A percentile compares a stretch with the other conserved stretches of the same genome.
Evolutionary conservation across 257 asterid genomes (phyloP).

Genomic region (Fraxinus pennsylvanica): DNA sequence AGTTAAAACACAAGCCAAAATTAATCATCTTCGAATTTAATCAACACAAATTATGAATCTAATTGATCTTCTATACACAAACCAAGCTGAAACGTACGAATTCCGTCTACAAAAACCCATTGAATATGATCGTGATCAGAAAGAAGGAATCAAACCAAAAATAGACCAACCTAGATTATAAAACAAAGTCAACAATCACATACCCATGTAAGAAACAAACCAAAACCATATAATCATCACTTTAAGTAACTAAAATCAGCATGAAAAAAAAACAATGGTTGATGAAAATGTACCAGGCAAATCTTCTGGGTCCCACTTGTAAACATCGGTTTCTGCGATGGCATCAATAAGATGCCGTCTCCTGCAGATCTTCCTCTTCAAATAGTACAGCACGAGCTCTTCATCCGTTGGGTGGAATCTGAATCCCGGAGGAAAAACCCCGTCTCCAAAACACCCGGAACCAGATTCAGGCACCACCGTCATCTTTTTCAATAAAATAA

Average conservation of each 20-base stretch:
- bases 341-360: constrained; percentile 51
- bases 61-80: neutral
- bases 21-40: neutral
- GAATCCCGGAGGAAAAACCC: constrained; percentile 78
- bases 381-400: constrained; percentile 70
- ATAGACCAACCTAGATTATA: neutral
- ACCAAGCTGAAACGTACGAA: constrained; percentile 10
- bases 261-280: neutral
- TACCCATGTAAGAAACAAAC: neutral
- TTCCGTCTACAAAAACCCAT: neutral
- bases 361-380: constrained; percentile 73
- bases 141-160: neutral
- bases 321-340: constrained; percentile 68
- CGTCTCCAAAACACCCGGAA: constrained; percentile 28
- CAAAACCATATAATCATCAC: neutral
- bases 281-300: constrained; percentile 59
- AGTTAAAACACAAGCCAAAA: too few relatives aligned
- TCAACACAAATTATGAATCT: constrained; percentile 1
- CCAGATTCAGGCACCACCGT: constrained; percentile 31
- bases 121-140: neutral
- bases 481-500: constrained; percentile 16
- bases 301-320: constrained; percentile 86
- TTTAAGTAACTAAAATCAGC: neutral
- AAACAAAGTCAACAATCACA: neutral
- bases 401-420: constrained; percentile 93